Conservation (phyloP, 1,139 yeast genomes). For the Geotrichum histeridarum region DNA sequence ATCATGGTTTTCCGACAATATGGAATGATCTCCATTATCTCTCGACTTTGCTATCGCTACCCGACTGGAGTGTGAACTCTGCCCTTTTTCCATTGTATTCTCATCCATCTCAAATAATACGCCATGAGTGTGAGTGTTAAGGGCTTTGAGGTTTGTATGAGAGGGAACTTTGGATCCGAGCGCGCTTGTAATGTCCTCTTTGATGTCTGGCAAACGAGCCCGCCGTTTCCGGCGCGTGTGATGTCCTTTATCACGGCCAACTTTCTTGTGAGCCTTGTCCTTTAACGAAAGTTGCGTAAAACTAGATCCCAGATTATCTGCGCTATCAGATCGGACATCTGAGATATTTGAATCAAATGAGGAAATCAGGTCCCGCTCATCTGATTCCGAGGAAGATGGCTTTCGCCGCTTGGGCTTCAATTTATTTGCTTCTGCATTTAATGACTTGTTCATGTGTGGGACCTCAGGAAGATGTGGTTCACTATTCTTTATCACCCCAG, state of each 20-base stretch:
- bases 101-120: constrained; percentile 1
- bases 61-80: too few relatives aligned
- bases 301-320: neutral
- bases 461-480: neutral
- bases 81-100: neutral
- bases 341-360: neutral
- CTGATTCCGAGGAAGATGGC: neutral
- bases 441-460: too few relatives aligned
- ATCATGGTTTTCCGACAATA: too few relatives aligned
- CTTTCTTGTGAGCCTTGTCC: neutral
- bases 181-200: constrained; percentile 7
- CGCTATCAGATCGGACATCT: neutral
- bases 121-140: neutral
- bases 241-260: too few relatives aligned
- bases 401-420: neutral
- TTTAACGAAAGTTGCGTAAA: constrained; percentile 7
- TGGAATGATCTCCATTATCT: too few relatives aligned
- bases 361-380: constrained; percentile 5
- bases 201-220: constrained; percentile 8
- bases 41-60: too few relatives aligned
- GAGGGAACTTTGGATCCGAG: neutral
- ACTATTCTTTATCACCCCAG: neutral
- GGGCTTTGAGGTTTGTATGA: constrained; percentile 1
- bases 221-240: neutral
- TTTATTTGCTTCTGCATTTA: too few relatives aligned